phyloP scores from a whole-genome alignment of 768 basidiomycete genomes.

The Lactarius deliciosus region DNA sequence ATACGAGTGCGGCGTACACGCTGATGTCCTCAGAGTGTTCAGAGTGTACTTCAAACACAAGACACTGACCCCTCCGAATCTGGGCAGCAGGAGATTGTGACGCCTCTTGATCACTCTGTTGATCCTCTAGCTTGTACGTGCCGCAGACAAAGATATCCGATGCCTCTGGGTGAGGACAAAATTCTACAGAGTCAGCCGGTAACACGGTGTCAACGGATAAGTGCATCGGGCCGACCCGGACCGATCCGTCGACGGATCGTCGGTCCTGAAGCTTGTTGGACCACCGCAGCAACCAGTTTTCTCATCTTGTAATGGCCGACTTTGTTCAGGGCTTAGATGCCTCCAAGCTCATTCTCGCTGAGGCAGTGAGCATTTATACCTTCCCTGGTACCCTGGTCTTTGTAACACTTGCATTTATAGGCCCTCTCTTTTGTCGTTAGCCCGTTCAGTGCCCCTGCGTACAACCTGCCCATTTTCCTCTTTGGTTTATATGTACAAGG shows the following conservation, averaged over 20 bases:
- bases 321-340: constrained; percentile 72
- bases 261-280: background rate
- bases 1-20: constrained; percentile 13
- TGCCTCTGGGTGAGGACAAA: constrained; percentile 68
- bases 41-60: constrained; percentile 55
- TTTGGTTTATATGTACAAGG: constrained; percentile 78
- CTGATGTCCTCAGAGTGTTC: constrained; percentile 39
- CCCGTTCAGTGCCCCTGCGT: constrained; percentile 59
- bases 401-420: constrained; percentile 38
- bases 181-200: constrained; percentile 90
- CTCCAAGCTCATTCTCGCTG: constrained; percentile 61
- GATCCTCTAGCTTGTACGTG: constrained; percentile 78
- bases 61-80: constrained; percentile 66
- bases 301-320: constrained; percentile 47
- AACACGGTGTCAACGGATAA: constrained; percentile 59
- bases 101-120: constrained; percentile 19
- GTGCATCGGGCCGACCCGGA: constrained; percentile 1
- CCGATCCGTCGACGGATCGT: background rate
- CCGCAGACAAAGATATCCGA: constrained; percentile 79
- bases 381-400: background rate
- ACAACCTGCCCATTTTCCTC: constrained; percentile 82
- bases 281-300: background rate
- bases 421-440: constrained; percentile 57
- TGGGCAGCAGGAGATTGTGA: constrained; percentile 33
- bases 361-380: constrained; percentile 46